phyloP scores from a whole-genome alignment of 2,329 filamentous ascomycete genomes.

The Chrysoporthe deuterocubensis region DNA sequence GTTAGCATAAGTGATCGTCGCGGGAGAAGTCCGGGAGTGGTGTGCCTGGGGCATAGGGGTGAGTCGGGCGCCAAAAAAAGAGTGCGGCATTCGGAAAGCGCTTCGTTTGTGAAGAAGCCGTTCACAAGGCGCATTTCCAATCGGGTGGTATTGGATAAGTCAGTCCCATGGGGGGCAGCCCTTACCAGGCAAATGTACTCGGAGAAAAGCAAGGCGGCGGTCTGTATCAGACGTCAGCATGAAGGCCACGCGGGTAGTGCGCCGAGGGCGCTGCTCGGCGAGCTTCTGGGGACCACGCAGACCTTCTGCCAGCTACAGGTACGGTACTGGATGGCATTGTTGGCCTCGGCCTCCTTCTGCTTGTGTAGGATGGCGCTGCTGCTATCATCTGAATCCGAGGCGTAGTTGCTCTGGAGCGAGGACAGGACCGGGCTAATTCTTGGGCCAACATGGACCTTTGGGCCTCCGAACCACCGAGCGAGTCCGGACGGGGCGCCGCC shows the following conservation, averaged over 20 bases:
- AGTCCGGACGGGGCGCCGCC: slow-evolving; percentile 11
- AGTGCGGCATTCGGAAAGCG: not conserved
- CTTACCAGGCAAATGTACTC: slow-evolving; percentile 85
- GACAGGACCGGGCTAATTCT: slow-evolving; percentile 54
- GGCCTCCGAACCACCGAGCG: slow-evolving; percentile 42
- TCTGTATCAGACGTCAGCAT: slow-evolving; percentile 50
- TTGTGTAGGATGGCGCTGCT: slow-evolving; percentile 55
- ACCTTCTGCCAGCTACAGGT: slow-evolving; percentile 94
- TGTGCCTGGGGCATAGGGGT: not conserved
- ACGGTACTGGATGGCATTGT: slow-evolving; percentile 84
- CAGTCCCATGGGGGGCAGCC: not conserved
- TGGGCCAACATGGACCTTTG: slow-evolving; percentile 50
- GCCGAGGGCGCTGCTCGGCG: slow-evolving; percentile 5
- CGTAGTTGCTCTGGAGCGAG: slow-evolving; percentile 35
- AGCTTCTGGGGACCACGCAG: slow-evolving; percentile 31
- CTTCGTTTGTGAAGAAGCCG: not conserved
- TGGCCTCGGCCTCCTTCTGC: slow-evolving; percentile 77
- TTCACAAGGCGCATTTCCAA: not conserved
- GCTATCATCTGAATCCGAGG: slow-evolving; percentile 50
- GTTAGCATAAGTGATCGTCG: slow-evolving; percentile 4
- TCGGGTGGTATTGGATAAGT: not conserved
- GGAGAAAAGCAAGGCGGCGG: slow-evolving; percentile 85
- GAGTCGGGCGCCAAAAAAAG: not conserved
- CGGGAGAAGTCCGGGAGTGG: not conserved
- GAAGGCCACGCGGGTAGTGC: not conserved